phyloP scores from a whole-genome alignment of 2,329 filamentous ascomycete genomes.

The Didymella arachidicola region DNA sequence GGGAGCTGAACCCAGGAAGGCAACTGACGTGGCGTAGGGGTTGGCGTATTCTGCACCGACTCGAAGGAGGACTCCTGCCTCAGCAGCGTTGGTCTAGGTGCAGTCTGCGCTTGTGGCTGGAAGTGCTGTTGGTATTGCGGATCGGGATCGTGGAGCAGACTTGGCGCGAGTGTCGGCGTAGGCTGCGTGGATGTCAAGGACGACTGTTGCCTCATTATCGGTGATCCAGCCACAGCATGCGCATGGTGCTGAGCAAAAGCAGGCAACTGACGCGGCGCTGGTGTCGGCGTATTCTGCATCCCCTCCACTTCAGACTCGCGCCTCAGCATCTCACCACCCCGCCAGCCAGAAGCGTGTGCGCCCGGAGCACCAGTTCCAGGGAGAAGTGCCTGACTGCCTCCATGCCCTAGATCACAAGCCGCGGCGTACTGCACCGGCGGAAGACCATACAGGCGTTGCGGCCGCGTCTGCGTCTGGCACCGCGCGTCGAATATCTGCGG shows the following conservation, averaged over 20 bases:
- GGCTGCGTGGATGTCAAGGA: neutral
- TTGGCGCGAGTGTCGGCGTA: neutral
- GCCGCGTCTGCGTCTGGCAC: neutral
- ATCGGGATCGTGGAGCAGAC: too few species aligned
- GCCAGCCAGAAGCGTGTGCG: neutral
- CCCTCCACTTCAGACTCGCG: neutral
- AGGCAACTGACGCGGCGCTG: neutral
- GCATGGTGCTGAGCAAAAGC: neutral
- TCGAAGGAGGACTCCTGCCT: conserved; percentile 2
- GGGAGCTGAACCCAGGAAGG: neutral
- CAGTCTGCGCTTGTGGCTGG: too few species aligned
- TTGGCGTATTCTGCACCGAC: neutral
- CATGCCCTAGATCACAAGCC: neutral
- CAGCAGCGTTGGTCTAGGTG: neutral
- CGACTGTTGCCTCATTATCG: neutral
- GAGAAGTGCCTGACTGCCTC: neutral
- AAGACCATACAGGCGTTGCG: conserved; percentile 7
- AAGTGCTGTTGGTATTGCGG: too few species aligned
- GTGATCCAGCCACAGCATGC: neutral
- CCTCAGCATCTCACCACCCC: neutral
- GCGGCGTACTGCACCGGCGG: neutral
- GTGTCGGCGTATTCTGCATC: neutral
- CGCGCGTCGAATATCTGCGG: conserved; percentile 19
- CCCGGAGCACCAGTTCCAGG: neutral
- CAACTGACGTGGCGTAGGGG: neutral